Percentiles rank a stretch among this genome's conserved stretches.
Evolutionary conservation across 139 green algal genomes (phyloP).

Genomic region (Tetraselmis chui): DNA sequence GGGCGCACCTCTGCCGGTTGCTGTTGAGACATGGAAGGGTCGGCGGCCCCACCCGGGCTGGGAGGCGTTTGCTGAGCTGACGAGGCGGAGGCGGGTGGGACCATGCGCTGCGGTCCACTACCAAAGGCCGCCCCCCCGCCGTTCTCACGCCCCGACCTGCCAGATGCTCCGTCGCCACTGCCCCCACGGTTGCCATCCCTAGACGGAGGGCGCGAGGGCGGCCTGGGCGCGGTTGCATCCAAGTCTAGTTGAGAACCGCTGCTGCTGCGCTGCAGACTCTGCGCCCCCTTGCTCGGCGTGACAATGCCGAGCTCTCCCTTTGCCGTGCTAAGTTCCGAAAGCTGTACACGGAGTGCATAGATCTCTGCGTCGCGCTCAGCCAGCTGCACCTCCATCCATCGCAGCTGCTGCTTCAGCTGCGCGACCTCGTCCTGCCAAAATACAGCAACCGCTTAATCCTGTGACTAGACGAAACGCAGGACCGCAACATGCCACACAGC

Average conservation of each 20-base stretch:
- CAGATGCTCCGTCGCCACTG: not conserved
- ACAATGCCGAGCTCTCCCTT: not conserved
- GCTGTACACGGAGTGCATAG: slow-evolving; percentile 22
- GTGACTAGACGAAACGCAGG: too few species aligned
- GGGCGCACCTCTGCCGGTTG: too few species aligned
- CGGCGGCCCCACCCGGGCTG: too few species aligned
- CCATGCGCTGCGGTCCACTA: too few species aligned
- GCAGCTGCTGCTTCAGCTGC: slow-evolving; percentile 15
- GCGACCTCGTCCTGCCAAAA: slow-evolving; percentile 9
- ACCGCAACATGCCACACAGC: too few species aligned
- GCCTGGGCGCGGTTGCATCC: not conserved
- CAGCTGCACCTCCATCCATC: slow-evolving; percentile 25
- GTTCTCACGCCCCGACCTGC: too few species aligned
- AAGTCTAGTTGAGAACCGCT: slow-evolving; percentile 11
- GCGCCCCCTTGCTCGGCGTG: not conserved
- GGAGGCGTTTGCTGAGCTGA: too few species aligned
- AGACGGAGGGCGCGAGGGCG: not conserved
- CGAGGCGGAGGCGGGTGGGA: too few species aligned
- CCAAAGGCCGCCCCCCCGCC: too few species aligned
- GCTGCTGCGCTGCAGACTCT: slow-evolving; percentile 6
- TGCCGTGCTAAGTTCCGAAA: not conserved
- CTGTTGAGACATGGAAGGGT: too few species aligned
- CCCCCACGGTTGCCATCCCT: not conserved
- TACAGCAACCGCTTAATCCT: not conserved
- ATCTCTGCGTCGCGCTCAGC: slow-evolving; percentile 34